These are phyloP conservation scores for Garcia nutans DNA, from an alignment of 345 rosid genomes.

Conservation along the genomic window DNA sequence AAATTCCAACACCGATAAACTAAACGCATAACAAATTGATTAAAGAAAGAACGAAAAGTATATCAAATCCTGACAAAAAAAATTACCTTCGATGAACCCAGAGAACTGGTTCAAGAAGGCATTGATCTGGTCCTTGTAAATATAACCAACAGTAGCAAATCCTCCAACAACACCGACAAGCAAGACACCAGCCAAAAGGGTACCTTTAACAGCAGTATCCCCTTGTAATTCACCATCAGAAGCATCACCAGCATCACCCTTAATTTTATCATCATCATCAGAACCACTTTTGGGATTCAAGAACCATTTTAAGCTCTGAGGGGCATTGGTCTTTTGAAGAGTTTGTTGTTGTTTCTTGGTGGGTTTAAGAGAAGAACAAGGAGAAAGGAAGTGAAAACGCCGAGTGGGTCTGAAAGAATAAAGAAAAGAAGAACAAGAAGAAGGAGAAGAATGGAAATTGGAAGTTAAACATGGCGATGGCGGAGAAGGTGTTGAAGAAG, in stretches of 20 bases:
- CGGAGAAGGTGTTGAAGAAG: neutral
- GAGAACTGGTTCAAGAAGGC: slow-evolving; percentile 77
- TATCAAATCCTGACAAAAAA: neutral
- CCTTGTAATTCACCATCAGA: slow-evolving; percentile 37
- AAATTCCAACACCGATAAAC: neutral
- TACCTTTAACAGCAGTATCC: slow-evolving; percentile 69
- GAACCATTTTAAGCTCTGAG: slow-evolving; percentile 69
- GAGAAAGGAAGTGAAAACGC: slow-evolving; percentile 67
- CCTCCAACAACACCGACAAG: slow-evolving; percentile 89
- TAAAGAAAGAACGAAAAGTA: neutral
- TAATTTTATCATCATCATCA: slow-evolving; percentile 27
- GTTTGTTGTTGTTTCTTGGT: slow-evolving; percentile 54
- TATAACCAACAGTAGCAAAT: slow-evolving; percentile 64
- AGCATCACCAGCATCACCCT: slow-evolving; percentile 16
- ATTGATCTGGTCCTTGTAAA: slow-evolving; percentile 80
- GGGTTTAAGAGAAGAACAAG: slow-evolving; percentile 75
- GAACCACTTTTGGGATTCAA: slow-evolving; percentile 55
- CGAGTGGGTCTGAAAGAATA: slow-evolving; percentile 54
- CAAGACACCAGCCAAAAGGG: slow-evolving; percentile 78
- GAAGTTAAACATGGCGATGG: slow-evolving; percentile 28
- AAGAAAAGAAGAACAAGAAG: slow-evolving; percentile 26
- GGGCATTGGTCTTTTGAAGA: slow-evolving; percentile 51
- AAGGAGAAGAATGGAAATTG: slow-evolving; percentile 26
- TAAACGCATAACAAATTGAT: neutral
- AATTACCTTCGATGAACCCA: slow-evolving; percentile 79